phyloP scores from a whole-genome alignment of 129 eudicot species.

The Flaveria brownii region DNA sequence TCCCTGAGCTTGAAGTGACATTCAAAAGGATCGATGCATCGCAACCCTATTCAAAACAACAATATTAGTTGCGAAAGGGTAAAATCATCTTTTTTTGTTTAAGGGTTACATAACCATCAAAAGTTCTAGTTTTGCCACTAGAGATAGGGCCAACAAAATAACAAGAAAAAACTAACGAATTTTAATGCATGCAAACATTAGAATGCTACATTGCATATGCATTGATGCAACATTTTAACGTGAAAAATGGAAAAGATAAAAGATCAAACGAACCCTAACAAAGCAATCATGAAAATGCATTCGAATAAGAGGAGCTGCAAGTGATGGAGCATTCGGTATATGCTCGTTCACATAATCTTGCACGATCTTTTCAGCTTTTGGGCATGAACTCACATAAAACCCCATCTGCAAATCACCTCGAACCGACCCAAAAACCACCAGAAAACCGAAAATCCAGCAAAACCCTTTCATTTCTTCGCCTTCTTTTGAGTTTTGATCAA shows the following conservation, averaged over 20 bases:
- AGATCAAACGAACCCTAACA: constrained; percentile 56
- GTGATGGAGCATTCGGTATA: constrained; percentile 74
- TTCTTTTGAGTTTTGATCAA: not conserved
- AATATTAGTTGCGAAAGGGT: not conserved
- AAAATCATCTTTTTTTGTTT: not conserved
- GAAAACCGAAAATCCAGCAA: constrained; percentile 31
- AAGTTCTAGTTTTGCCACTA: no score
- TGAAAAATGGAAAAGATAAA: not conserved
- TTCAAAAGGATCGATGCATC: constrained; percentile 80
- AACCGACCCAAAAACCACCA: constrained; percentile 40
- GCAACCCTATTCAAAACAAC: constrained; percentile 59
- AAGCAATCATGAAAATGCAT: constrained; percentile 88
- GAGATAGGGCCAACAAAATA: no score
- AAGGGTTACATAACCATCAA: no score
- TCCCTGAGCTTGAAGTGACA: constrained; percentile 55
- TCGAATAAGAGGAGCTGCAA: constrained; percentile 65
- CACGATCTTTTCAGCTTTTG: constrained; percentile 72
- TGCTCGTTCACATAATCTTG: constrained; percentile 55
- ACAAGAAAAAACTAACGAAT: no score
- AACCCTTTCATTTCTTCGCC: constrained; percentile 28
- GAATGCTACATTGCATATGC: no score
- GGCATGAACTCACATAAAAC: constrained; percentile 57
- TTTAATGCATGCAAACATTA: no score
- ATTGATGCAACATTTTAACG: not conserved
- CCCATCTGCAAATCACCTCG: constrained; percentile 44